These are phyloP conservation scores for Chlamydomonas applanata DNA, from an alignment of 139 green algal species.

Conservation along the genomic window DNA sequence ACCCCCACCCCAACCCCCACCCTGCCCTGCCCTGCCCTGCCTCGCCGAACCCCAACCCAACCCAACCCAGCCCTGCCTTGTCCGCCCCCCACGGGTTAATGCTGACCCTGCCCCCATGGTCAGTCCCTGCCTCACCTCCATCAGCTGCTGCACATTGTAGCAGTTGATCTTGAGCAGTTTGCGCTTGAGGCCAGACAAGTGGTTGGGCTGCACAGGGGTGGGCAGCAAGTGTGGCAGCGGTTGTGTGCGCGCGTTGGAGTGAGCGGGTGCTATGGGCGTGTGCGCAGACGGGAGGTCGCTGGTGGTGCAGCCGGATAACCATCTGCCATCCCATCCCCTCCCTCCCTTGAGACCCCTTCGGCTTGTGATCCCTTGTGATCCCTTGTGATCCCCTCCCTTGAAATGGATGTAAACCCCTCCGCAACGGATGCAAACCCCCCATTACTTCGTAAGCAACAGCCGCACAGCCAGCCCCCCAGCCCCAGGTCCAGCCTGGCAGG, in stretches of 20 bases:
- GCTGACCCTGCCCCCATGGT: too few species aligned
- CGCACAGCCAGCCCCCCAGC: background rate
- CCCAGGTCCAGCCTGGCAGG: background rate
- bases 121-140: too few species aligned
- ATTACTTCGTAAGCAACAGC: background rate
- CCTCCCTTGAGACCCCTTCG: too few species aligned
- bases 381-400: too few species aligned
- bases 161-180: constrained; percentile 87
- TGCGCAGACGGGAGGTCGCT: too few species aligned
- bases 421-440: too few species aligned
- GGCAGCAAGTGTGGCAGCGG: background rate
- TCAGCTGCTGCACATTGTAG: constrained; percentile 79
- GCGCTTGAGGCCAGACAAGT: constrained; percentile 86
- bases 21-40: background rate
- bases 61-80: background rate
- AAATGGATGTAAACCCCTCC: too few species aligned
- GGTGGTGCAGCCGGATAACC: too few species aligned
- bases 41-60: background rate
- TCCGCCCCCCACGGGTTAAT: too few species aligned
- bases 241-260: background rate
- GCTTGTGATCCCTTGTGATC: too few species aligned
- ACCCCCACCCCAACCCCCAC: background rate
- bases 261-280: too few species aligned
- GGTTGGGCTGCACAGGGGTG: constrained; percentile 82
- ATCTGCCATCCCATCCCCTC: too few species aligned